Evolutionary conservation across 163 green algal genomes (phyloP), one percentile per base, ranked within the genome.

Genomic region (Scenedesmus sp.): DNA sequence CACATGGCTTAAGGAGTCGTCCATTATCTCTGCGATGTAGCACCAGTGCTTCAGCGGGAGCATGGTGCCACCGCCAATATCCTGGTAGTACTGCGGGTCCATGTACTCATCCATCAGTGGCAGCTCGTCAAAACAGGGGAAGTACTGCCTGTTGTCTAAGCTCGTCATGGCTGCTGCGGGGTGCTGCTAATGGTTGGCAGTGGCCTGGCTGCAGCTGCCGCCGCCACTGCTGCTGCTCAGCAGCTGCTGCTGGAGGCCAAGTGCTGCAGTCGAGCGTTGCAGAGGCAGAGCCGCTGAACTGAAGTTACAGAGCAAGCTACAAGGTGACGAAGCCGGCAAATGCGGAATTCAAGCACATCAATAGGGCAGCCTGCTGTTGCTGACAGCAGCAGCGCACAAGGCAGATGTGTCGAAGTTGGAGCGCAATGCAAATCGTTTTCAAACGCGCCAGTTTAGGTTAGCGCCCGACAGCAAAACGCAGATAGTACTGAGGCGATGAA

Each of bases 1-100:
- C 57, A 93, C 90, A 52, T 93, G 84, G 73, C 90, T 93, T 2
- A 93, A 57, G 3, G 83, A 77, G 46, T 89, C 84, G 73, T 93
- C 87, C 10, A 91, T 52, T 46, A 91, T 91, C 10, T 91, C 87
- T 23, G 87, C 87, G 55, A 87, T 67, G 54, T 90, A 90, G 52
- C 85, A 90, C 87, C 87, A 91, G 76, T 91, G 94, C 56, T 93
- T 89, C 23, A 91, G 91, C 20, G 94, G 93, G 23, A 94, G 87
- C 74, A 95, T 92, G 62, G 91, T 94, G 79, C 94, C 94, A 88
- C 87, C 86, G 54, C 79, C 90, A 18, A 90, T 18, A n/a, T 92
- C 88, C 13, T 60, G 20, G 23, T 89, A 90, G 59, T 92, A 92
- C 3, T 85, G 26, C 1, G 89, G 82, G 23, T 93, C 90, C 67